Percentiles rank a stretch among this genome's conserved stretches.
Conservation (phyloP, 2,329 filamentous ascomycete genomes). For the Diaporthe destruens region DNA sequence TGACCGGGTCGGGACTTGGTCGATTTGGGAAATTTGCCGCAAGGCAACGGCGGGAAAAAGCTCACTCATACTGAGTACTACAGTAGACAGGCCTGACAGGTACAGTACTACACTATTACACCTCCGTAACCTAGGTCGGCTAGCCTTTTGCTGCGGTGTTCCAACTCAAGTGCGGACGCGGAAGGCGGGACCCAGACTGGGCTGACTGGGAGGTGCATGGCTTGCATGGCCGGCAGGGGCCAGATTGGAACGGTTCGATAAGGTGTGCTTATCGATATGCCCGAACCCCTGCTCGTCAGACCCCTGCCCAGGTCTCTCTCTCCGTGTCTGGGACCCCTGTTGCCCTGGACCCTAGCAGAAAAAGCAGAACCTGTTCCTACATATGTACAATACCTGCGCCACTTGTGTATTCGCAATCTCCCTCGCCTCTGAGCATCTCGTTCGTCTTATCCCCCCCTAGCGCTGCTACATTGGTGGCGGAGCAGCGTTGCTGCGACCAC, state of each 20-base stretch:
- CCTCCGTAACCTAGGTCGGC: too few species aligned
- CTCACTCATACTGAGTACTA: neutral
- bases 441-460: neutral
- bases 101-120: too few species aligned
- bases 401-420: slow-evolving; percentile 26
- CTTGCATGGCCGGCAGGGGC: slow-evolving; percentile 3
- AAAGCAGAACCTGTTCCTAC: slow-evolving; percentile 4
- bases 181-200: neutral
- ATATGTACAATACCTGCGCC: slow-evolving; percentile 12
- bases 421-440: slow-evolving; percentile 20
- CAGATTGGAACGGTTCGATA: slow-evolving; percentile 15
- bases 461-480: neutral
- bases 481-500: neutral
- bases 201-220: slow-evolving; percentile 2
- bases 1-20: slow-evolving; percentile 13
- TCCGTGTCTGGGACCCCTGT: too few species aligned
- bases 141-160: slow-evolving; percentile 8
- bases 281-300: neutral
- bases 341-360: neutral
- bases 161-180: slow-evolving; percentile 13
- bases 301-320: neutral
- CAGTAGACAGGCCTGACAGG: neutral
- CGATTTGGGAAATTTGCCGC: slow-evolving; percentile 25
- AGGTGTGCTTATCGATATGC: neutral
- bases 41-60: slow-evolving; percentile 17